Base-by-base conservation (phyloP, 2,329 filamentous ascomycete genomes). In the Botrytis sinoallii region DNA sequence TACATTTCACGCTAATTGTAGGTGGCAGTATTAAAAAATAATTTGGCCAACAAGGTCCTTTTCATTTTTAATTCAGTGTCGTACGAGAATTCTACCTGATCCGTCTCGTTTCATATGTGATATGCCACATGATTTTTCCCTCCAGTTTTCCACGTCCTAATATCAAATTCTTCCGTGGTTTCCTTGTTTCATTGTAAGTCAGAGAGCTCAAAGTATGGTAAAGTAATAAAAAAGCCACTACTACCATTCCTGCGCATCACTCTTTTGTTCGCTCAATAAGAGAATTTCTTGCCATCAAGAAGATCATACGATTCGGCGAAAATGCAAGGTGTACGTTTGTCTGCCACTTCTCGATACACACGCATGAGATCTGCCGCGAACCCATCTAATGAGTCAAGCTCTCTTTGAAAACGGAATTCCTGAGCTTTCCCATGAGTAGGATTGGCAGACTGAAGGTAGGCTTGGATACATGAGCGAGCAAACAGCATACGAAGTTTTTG, bases 281-380 rank as follows among this genome's bases (percentile, higher is more conserved):
- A 29, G 14, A 42, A 25, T 32, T 8, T 68, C 18, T 55, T 55
- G 35, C 66, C n/a, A 57, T 68, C 48, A 16, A 68, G 66, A 32
- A 22, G 48, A 48, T 42, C 48, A 9, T 9, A 32, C 10, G 66
- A 57, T 16, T 68, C 48, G 10, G 35, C 25, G 6, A 57, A 68
- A 1, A 42, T 57, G 18, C 2, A 10, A 42, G 35, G 35, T 38
- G 5, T 42, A 57, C 35, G 48, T 57, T 57, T 32, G 25, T 12
- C 48, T 32, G 70, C 20, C 6, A 63, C 32, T 38, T 72, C 3
- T 20, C 35, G 57, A 29, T 67, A 74, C 12, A 46, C 52, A 14
- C 35, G 63, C 18, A 75, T 38, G 29, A 77, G 40, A 1, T 76
- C 73, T 2, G 65, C 22, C 0, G 70, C 70, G 65, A 77, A 76